Evolutionary conservation across 2,329 filamentous ascomycete species (phyloP).

Genomic region (Fusarium avenaceum): DNA sequence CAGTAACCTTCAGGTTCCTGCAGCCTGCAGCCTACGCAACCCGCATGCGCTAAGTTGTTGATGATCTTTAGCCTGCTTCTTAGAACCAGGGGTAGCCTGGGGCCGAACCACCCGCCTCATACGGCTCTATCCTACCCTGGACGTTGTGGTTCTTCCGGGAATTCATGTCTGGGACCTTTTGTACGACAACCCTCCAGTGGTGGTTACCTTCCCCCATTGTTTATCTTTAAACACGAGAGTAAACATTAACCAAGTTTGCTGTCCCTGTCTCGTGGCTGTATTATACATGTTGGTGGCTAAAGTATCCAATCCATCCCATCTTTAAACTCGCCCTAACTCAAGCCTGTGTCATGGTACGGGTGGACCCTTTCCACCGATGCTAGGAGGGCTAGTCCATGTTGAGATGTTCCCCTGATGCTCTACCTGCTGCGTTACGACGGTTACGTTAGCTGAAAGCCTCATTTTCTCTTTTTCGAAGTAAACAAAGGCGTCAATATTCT

Average conservation of each 20-base stretch:
- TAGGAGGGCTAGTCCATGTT: constrained; percentile 7
- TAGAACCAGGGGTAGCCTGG: constrained; percentile 5
- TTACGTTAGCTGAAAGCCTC: constrained; percentile 24
- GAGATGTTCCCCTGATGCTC: constrained; percentile 28
- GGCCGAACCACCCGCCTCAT: neutral
- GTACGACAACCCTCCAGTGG: neutral
- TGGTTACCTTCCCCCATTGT: neutral
- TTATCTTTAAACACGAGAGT: neutral
- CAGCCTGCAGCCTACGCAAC: constrained; percentile 6
- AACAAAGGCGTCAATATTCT: constrained; percentile 11
- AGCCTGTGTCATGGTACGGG: neutral
- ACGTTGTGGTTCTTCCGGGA: neutral
- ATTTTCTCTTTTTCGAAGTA: constrained; percentile 24
- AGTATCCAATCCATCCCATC: neutral
- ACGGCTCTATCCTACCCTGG: neutral
- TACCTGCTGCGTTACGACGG: neutral
- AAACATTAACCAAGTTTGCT: neutral
- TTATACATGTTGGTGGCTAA: neutral
- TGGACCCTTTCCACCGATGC: neutral
- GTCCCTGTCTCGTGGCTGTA: neutral
- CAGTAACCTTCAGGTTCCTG: neutral
- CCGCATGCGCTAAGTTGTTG: constrained; percentile 25
- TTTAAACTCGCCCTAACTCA: neutral
- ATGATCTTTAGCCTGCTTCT: constrained; percentile 26
- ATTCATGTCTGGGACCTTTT: neutral